phyloP scores from a whole-genome alignment of 768 basidiomycete genomes.

The Pleurotus ostreatus region DNA sequence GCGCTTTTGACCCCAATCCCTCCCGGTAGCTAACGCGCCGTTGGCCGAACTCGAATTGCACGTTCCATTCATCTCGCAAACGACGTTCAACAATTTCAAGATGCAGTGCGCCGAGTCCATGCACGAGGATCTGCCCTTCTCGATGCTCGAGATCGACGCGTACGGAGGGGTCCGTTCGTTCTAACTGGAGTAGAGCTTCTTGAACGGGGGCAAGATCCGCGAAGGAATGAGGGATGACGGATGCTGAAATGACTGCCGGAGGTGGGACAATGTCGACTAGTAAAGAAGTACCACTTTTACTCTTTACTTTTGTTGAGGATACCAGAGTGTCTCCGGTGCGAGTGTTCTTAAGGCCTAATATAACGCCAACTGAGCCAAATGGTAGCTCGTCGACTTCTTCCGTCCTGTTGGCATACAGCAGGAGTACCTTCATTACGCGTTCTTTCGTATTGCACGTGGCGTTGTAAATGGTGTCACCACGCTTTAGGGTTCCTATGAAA shows the following conservation, averaged over 20 bases:
- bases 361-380: conserved; percentile 80
- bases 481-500: conserved; percentile 59
- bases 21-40: conserved; percentile 84
- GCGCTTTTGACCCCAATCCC: conserved; percentile 31
- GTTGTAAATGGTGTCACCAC: conserved; percentile 60
- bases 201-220: conserved; percentile 76
- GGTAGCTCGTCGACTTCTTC: conserved; percentile 78
- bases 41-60: conserved; percentile 69
- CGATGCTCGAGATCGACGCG: conserved; percentile 58
- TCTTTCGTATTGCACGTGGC: conserved; percentile 66
- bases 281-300: conserved; percentile 20
- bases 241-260: conserved; percentile 81
- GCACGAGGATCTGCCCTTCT: conserved; percentile 80
- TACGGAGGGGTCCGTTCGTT: conserved; percentile 88
- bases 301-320: conserved; percentile 35
- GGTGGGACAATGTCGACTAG: conserved; percentile 70
- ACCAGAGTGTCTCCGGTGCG: conserved; percentile 86
- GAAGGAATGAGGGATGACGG: conserved; percentile 77
- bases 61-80: conserved; percentile 76
- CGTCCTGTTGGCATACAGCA: conserved; percentile 73
- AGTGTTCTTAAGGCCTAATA: conserved; percentile 78
- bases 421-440: conserved; percentile 66
- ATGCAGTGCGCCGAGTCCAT: conserved; percentile 82
- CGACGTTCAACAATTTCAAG: conserved; percentile 88
- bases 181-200: conserved; percentile 64